Percentiles rank a stretch among this genome's conserved stretches.
Evolutionary conservation across 177 flowering plant species (phyloP).

Genomic region (Vitis hybrid): DNA sequence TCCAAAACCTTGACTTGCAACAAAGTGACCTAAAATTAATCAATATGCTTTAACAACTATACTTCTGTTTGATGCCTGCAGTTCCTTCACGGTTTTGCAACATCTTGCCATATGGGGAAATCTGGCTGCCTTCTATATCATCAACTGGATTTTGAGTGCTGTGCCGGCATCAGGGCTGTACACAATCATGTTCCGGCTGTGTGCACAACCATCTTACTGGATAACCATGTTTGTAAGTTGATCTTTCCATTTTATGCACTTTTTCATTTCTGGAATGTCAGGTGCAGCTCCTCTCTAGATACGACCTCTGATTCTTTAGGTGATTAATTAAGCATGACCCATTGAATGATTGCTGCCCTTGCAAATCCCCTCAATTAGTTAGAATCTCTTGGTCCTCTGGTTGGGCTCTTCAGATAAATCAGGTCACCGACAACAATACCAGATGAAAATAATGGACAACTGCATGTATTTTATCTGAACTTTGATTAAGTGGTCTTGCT

Average conservation of each 20-base stretch:
- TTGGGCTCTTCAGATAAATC: too few relatives aligned
- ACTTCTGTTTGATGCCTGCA: conserved; percentile 35
- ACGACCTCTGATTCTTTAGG: too few relatives aligned
- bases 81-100: conserved; percentile 90
- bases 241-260: not conserved
- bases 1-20: not conserved
- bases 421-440: too few relatives aligned
- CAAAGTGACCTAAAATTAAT: too few relatives aligned
- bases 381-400: too few relatives aligned
- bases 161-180: conserved; percentile 90
- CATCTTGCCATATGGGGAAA: conserved; percentile 97
- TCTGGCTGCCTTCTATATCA: conserved; percentile 72
- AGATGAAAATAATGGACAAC: too few relatives aligned
- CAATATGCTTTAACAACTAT: too few relatives aligned
- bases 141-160: conserved; percentile 81
- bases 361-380: too few relatives aligned
- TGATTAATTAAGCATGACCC: too few relatives aligned
- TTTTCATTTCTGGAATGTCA: not conserved
- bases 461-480: too few relatives aligned
- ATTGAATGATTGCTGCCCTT: too few relatives aligned
- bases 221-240: conserved; percentile 80
- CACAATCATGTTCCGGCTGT: conserved; percentile 92
- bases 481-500: too few relatives aligned
- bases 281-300: not conserved
- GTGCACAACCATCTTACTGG: conserved; percentile 92